These are phyloP conservation scores for Limnanthes douglasii DNA, from an alignment of 345 rosid genomes.

Conservation along the genomic window DNA sequence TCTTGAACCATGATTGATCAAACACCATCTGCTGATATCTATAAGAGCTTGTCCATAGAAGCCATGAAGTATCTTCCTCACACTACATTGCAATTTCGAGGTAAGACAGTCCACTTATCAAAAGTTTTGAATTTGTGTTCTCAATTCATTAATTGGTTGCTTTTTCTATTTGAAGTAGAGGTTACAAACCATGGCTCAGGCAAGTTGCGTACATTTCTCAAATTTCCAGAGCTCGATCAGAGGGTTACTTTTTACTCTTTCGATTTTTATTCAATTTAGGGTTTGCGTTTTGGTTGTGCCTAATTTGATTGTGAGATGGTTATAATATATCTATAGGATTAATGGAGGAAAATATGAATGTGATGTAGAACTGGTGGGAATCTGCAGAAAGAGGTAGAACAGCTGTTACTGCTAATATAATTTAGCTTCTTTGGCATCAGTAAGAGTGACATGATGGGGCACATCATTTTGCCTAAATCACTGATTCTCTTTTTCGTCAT, in stretches of 20 bases:
- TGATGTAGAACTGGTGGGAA: constrained; percentile 85
- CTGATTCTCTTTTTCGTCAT: too few relatives aligned
- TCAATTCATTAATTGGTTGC: too few relatives aligned
- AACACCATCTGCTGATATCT: too few relatives aligned
- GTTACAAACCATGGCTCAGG: constrained; percentile 98
- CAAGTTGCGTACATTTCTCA: constrained; percentile 95
- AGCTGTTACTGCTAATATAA: constrained; percentile 50
- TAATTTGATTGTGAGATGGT: too few relatives aligned
- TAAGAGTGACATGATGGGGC: constrained; percentile 50
- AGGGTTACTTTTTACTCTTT: constrained; percentile 32
- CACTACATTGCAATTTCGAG: too few relatives aligned
- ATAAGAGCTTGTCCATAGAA: too few relatives aligned
- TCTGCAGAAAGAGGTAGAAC: constrained; percentile 70
- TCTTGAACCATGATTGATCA: too few relatives aligned
- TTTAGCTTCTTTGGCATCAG: constrained; percentile 15
- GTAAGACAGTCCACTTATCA: too few relatives aligned
- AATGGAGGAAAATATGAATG: constrained; percentile 99
- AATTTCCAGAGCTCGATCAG: constrained; percentile 93
- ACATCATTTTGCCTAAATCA: too few relatives aligned
- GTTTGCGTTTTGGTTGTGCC: constrained; percentile 6
- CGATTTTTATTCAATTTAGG: constrained; percentile 3
- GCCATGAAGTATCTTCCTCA: too few relatives aligned
- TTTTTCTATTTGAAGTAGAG: too few relatives aligned
- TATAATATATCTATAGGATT: constrained; percentile 50
- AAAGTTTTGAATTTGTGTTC: too few relatives aligned